Evolutionary conservation across 2,329 filamentous ascomycete genomes (phyloP).

Genomic region (Parastagonospora avenae): DNA sequence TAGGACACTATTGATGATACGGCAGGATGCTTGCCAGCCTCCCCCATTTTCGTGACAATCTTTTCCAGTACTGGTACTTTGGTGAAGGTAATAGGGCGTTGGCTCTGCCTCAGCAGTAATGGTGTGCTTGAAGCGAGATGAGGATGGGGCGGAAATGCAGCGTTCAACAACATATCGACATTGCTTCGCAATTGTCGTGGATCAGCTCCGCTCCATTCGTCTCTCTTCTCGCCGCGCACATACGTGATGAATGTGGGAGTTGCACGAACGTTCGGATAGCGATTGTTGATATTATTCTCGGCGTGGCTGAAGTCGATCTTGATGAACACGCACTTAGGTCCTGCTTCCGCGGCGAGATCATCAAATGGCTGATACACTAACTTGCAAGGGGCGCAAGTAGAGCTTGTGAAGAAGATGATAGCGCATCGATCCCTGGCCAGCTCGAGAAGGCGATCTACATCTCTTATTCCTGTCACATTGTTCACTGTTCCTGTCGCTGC

Average conservation of each 20-base stretch:
- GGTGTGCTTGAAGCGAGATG: constrained; percentile 75
- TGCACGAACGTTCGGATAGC: constrained; percentile 68
- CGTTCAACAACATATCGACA: constrained; percentile 73
- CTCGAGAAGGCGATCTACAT: constrained; percentile 65
- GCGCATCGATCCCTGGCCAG: constrained; percentile 70
- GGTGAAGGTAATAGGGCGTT: constrained; percentile 73
- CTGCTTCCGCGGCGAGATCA: constrained; percentile 74
- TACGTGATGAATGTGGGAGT: constrained; percentile 93
- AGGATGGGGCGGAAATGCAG: constrained; percentile 75
- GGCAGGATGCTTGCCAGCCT: constrained; percentile 61
- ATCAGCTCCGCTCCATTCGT: constrained; percentile 82
- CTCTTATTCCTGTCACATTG: constrained; percentile 62
- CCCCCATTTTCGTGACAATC: constrained; percentile 77
- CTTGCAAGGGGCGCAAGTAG: constrained; percentile 85
- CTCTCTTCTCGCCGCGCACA: constrained; percentile 73
- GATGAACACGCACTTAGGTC: constrained; percentile 71
- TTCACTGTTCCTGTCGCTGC: constrained; percentile 59
- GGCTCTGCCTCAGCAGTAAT: constrained; percentile 66
- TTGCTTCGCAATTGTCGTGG: constrained; percentile 70
- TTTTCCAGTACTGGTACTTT: constrained; percentile 86
- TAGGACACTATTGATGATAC: constrained; percentile 72
- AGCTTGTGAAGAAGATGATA: constrained; percentile 90
- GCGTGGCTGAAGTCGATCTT: constrained; percentile 76
- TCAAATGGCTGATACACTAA: constrained; percentile 81
- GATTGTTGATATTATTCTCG: constrained; percentile 58